Base-by-base conservation (phyloP, 2,329 filamentous ascomycete genomes). In the Stagonosporopsis tanaceti region DNA sequence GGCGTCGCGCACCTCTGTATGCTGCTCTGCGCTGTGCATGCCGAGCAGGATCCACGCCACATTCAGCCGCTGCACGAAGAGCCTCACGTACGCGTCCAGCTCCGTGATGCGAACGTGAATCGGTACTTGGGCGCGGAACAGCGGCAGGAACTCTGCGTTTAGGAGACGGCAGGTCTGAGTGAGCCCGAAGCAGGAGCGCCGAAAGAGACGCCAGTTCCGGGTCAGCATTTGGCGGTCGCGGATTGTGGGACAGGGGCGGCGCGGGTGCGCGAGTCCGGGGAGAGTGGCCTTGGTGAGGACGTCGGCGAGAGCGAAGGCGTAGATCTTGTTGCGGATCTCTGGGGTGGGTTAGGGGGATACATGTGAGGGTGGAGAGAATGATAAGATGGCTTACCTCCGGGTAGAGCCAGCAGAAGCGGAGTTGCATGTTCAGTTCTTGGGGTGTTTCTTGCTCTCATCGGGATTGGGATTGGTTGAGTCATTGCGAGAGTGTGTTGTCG, bases 271-370 rank as follows among this genome's bases (percentile, higher is more conserved):
- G 7, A 37, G 34, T 3, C 34, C 34, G 15, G 34, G 14, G 15
- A 37, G 15, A 6, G 34, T 37, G 34, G 15, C 15, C 4, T 9
- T 37, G 15, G 15, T 17, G 34, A 37, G 34, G 15, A 37, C 6
- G 34, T 37, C 34, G 34, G 15, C 15, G 34, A 37, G 6, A 1
- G 34, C 34, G 34, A 37, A n/a, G 34, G 15, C 4, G 34, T 37
- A 37, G 40, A 27, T 42, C 9, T 9, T 30, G 3, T 42, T 50
- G 7, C 47, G 38, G 14, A 50, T 38, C 12, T 50, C 47, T 50
- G 8, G 1, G 6, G 9, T 12, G 27, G 15, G 11, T 41, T 27
- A 41, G 39, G 7, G 22, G 15, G 12, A 15, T 2, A 38, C 20
- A 20, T 20, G 20, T 20, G 12, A 6, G 1, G 22, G 7, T 27